A percentile compares a stretch with the other conserved stretches of the same genome.
Evolutionary conservation across 371 early-diverging fungal genomes (phyloP).

Genomic region (Phascolomyces articulosus): DNA sequence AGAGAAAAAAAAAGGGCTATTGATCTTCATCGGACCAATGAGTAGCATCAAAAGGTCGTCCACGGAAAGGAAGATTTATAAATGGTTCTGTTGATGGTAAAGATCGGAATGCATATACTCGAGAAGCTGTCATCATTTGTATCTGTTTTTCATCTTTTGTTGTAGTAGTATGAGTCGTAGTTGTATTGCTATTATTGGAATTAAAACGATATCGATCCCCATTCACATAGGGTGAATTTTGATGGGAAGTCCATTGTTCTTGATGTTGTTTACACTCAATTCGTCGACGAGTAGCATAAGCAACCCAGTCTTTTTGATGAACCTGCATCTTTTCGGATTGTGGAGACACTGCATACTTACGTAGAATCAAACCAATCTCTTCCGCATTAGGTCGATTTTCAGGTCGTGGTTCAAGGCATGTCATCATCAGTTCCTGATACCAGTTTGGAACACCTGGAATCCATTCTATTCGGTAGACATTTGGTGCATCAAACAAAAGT

Average conservation of each 20-base stretch:
- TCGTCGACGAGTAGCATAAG: conserved; percentile 18
- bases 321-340: conserved; percentile 16
- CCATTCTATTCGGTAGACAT: conserved; percentile 31
- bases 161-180: neutral
- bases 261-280: conserved; percentile 13
- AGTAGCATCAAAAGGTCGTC: conserved; percentile 22
- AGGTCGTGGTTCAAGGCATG: conserved; percentile 34
- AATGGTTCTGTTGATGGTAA: conserved; percentile 19
- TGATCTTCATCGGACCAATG: conserved; percentile 10
- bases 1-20: neutral
- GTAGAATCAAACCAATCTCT: conserved; percentile 30
- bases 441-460: conserved; percentile 35
- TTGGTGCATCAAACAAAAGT: conserved; percentile 19
- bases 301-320: conserved; percentile 20
- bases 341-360: conserved; percentile 23
- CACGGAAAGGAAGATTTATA: conserved; percentile 25
- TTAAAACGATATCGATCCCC: neutral
- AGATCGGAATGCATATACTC: conserved; percentile 20
- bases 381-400: conserved; percentile 33
- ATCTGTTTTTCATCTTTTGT: conserved; percentile 5
- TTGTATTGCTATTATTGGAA: neutral
- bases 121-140: conserved; percentile 18
- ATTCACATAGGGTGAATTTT: neutral
- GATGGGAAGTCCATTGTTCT: conserved; percentile 6
- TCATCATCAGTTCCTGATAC: conserved; percentile 34